Evolutionary conservation across 768 basidiomycete species (phyloP).

Genomic region (Rhodosporidiobolus sp.): DNA sequence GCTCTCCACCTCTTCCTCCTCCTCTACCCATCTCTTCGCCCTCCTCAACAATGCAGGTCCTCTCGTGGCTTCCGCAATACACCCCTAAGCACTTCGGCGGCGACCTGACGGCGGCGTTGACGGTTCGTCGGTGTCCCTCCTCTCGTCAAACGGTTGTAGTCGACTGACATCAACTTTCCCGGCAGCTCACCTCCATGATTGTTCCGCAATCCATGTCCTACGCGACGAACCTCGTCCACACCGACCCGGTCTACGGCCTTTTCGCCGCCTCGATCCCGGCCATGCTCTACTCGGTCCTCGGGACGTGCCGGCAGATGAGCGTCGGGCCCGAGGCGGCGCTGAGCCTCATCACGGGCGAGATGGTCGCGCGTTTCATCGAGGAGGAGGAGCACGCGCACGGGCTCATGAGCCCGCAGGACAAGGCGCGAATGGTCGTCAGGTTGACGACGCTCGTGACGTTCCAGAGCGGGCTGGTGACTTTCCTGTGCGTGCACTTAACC

Average conservation of each 20-base stretch:
- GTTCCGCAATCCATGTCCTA: slow-evolving; percentile 45
- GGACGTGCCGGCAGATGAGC: slow-evolving; percentile 42
- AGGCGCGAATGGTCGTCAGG: slow-evolving; percentile 5
- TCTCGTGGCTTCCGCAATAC: slow-evolving; percentile 43
- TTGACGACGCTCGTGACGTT: slow-evolving; percentile 28
- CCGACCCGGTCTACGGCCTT: slow-evolving; percentile 42
- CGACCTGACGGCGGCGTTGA: slow-evolving; percentile 40
- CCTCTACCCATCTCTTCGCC: background rate
- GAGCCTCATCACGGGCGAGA: slow-evolving; percentile 39
- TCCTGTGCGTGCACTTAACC: slow-evolving; percentile 10
- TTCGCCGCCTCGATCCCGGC: slow-evolving; percentile 42
- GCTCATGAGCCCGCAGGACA: background rate
- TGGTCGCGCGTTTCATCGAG: slow-evolving; percentile 25
- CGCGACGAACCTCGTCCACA: slow-evolving; percentile 38
- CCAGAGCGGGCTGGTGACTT: slow-evolving; percentile 31
- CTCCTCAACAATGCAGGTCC: slow-evolving; percentile 31
- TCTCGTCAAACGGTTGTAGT: too few species aligned
- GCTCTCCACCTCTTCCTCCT: background rate
- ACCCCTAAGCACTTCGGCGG: slow-evolving; percentile 16
- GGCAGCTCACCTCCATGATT: slow-evolving; percentile 38
- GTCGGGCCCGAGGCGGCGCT: slow-evolving; percentile 45
- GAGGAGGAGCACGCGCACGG: slow-evolving; percentile 37
- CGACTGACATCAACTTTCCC: too few species aligned
- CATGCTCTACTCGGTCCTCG: slow-evolving; percentile 42
- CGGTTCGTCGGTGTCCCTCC: slow-evolving; percentile 7